A percentile compares a stretch with the other conserved stretches of the same genome.
Evolutionary conservation across 306 rosid species (phyloP).

Genomic region (Amphicarpaea edgeworthii): DNA sequence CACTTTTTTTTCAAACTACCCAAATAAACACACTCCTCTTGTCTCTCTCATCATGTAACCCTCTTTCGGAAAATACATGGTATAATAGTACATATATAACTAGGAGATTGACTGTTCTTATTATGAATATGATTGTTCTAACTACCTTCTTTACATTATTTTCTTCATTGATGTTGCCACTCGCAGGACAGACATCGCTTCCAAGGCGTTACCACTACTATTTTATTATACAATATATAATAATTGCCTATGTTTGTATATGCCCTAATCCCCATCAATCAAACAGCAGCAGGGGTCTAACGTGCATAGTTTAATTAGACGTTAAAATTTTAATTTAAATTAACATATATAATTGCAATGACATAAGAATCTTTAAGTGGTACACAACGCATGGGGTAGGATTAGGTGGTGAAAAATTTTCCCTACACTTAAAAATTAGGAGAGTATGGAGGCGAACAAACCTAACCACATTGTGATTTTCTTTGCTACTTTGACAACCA

Average conservation of each 20-base stretch:
- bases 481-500: constrained; percentile 62
- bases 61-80: too few species aligned
- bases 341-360: constrained; percentile 61
- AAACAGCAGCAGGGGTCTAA: constrained; percentile 32
- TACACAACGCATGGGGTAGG: constrained; percentile 61
- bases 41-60: too few species aligned
- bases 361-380: constrained; percentile 59
- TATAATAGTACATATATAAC: too few species aligned
- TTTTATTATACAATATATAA: constrained; percentile 10
- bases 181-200: constrained; percentile 43
- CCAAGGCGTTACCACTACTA: constrained; percentile 36
- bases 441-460: constrained; percentile 53
- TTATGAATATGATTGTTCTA: constrained; percentile 45
- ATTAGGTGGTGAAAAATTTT: constrained; percentile 71
- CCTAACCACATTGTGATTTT: constrained; percentile 69
- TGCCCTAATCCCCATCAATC: constrained; percentile 40
- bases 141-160: constrained; percentile 43
- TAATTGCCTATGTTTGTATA: constrained; percentile 34
- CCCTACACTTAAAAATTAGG: constrained; percentile 32
- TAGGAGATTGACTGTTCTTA: too few species aligned
- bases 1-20: too few species aligned
- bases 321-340: constrained; percentile 41
- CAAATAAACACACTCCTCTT: too few species aligned
- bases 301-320: constrained; percentile 44
- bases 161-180: constrained; percentile 48